Percentiles rank a stretch among this genome's conserved stretches.
Conservation (phyloP, 1,139 yeast species). For the Barnettozyma hawaiiensis region DNA sequence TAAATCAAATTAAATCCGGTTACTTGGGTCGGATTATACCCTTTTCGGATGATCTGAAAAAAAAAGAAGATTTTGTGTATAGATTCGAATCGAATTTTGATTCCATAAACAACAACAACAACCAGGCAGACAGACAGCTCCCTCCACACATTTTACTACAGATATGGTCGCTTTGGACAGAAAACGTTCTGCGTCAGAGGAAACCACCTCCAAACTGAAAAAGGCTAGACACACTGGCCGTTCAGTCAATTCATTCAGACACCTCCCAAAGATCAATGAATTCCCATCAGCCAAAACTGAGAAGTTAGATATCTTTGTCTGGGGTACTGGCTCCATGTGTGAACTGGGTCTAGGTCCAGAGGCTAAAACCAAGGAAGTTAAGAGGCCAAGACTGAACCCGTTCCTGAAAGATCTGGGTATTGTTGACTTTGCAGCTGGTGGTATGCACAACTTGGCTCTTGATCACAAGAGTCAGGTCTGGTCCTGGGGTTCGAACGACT, state of each 20-base stretch:
- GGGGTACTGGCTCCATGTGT: constrained; percentile 98
- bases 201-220: constrained; percentile 13
- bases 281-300: constrained; percentile 20
- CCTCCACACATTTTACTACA: neutral
- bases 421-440: constrained; percentile 89
- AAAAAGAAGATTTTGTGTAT: no score
- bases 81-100: no score
- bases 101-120: no score
- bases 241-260: constrained; percentile 24
- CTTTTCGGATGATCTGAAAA: constrained; percentile 6
- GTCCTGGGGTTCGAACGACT: constrained; percentile 98
- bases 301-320: constrained; percentile 69
- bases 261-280: constrained; percentile 25
- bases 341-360: constrained; percentile 92
- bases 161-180: constrained; percentile 24
- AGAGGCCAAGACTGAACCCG: constrained; percentile 90
- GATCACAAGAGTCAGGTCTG: constrained; percentile 71
- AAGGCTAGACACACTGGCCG: constrained; percentile 26
- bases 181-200: constrained; percentile 22
- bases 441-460: constrained; percentile 86
- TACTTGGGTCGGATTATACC: constrained; percentile 11
- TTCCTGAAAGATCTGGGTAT: constrained; percentile 61
- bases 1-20: constrained; percentile 4
- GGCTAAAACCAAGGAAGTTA: constrained; percentile 84
- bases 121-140: no score